Base-by-base conservation (phyloP, 2,329 filamentous ascomycete genomes). In the Penicillium sumatraense region DNA sequence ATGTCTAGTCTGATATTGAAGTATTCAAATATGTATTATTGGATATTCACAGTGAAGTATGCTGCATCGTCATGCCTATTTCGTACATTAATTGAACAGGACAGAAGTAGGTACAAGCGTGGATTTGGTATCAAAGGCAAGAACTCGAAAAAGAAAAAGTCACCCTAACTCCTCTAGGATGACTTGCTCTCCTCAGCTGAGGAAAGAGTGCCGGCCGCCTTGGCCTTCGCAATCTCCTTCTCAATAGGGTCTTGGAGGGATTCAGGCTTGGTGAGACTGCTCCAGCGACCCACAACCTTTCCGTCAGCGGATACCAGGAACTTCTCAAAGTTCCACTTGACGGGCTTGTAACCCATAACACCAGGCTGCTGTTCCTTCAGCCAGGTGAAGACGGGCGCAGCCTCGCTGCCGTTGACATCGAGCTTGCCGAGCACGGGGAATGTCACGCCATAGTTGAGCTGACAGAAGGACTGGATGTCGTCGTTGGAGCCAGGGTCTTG, bases 241-340 rank as follows among this genome's bases (percentile, higher is more conserved):
- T 91, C 73, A 65, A 97, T 93, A 3, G 83, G 77, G 60, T 82
- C 81, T 84, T 93, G 89, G 66, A 99, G 78, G 35, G 78, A 77
- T 79, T 93, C 91, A 1, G 95, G 95, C 82, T 93, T 95, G 57
- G 89, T 91, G 16, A 86, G 89, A 75, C 90, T 93, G 29, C 91
- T 90, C 91, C 92, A 99, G 62, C 95, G 82, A 24, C 84, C 84
- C 78, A 90, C 89, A 65, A 98, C 91, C 78, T 89, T 84, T 23
- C 95, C 95, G 75, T 98, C 91, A 59, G 86, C 84, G 57, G 88
- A 89, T 62, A 99, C 81, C 61, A 99, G 80, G 79, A 97, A 99
- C 85, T 99, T 99, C 78, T 99, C 95, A 81, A 98, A 99, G 80
- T 99, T 99, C 95, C 95, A 99, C 89, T 98, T 97, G 68, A 99